These are phyloP conservation scores for Didymella segeticola DNA, from an alignment of 2,329 filamentous ascomycete genomes.

Conservation along the genomic window DNA sequence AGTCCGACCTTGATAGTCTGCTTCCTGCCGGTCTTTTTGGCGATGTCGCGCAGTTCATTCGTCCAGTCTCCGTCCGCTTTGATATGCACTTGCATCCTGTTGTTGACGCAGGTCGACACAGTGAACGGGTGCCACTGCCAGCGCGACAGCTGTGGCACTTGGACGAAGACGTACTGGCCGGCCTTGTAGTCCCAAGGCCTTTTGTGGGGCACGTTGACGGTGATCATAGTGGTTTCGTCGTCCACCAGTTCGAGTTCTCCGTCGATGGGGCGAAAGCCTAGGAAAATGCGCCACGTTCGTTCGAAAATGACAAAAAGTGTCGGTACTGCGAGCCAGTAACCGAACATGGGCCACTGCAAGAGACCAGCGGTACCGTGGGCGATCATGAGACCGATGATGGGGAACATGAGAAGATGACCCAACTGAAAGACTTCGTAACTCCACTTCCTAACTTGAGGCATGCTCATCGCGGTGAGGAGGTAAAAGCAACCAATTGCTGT, in stretches of 20 bases:
- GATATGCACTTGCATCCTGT: constrained; percentile 63
- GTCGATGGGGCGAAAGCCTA: constrained; percentile 58
- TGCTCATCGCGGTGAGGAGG: constrained; percentile 56
- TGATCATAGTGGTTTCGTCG: constrained; percentile 60
- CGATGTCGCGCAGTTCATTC: constrained; percentile 53
- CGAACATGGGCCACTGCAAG: constrained; percentile 63
- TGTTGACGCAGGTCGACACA: constrained; percentile 61
- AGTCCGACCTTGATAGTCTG: constrained; percentile 59
- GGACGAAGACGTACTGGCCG: constrained; percentile 65
- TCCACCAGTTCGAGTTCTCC: constrained; percentile 60
- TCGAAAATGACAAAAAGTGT: constrained; percentile 60
- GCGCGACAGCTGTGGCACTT: constrained; percentile 60
- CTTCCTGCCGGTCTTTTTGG: constrained; percentile 42
- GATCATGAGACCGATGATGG: constrained; percentile 62
- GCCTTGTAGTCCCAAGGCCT: constrained; percentile 62
- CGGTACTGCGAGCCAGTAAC: constrained; percentile 63
- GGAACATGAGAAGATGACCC: constrained; percentile 65
- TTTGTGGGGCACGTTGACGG: constrained; percentile 56
- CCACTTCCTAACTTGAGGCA: constrained; percentile 59
- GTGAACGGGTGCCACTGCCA: constrained; percentile 69
- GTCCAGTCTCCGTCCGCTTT: constrained; percentile 67
- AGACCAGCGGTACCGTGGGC: constrained; percentile 61
- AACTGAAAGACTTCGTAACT: constrained; percentile 66
- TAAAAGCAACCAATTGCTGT: constrained; percentile 60
- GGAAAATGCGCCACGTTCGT: constrained; percentile 53